Conservation (phyloP, 2,329 filamentous ascomycete species). For the Fusarium pseudocircinatum region DNA sequence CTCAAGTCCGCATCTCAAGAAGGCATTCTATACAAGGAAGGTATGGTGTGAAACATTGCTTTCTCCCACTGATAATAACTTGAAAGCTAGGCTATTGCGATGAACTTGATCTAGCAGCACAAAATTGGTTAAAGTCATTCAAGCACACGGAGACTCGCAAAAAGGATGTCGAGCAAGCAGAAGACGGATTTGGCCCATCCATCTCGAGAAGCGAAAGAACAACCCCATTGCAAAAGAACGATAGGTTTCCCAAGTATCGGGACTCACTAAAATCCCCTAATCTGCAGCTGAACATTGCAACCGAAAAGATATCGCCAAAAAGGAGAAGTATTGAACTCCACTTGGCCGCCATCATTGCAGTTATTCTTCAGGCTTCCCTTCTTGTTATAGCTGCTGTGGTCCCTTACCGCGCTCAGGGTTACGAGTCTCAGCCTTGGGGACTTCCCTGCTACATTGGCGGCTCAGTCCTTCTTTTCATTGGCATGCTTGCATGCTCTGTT, state of each 20-base stretch:
- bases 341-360: background rate
- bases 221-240: background rate
- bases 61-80: background rate
- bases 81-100: background rate
- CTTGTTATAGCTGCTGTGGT: background rate
- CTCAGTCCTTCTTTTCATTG: background rate
- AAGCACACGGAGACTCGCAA: background rate
- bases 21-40: background rate
- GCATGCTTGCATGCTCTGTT: background rate
- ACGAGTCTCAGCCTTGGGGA: background rate
- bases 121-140: background rate
- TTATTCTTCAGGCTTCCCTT: background rate
- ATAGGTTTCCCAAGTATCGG: background rate
- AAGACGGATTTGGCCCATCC: too few relatives aligned
- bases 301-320: background rate
- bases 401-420: fast-evolving
- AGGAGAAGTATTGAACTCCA: background rate
- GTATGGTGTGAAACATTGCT: background rate
- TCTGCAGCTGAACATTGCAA: background rate
- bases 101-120: background rate
- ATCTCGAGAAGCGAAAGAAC: background rate
- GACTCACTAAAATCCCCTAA: fast-evolving
- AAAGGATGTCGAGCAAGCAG: background rate
- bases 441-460: background rate
- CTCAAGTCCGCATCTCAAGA: background rate